Percentiles rank a stretch among this genome's conserved stretches.
Evolutionary conservation across 2,329 filamentous ascomycete species (phyloP).

Genomic region (Blastomyces gilchristii): DNA sequence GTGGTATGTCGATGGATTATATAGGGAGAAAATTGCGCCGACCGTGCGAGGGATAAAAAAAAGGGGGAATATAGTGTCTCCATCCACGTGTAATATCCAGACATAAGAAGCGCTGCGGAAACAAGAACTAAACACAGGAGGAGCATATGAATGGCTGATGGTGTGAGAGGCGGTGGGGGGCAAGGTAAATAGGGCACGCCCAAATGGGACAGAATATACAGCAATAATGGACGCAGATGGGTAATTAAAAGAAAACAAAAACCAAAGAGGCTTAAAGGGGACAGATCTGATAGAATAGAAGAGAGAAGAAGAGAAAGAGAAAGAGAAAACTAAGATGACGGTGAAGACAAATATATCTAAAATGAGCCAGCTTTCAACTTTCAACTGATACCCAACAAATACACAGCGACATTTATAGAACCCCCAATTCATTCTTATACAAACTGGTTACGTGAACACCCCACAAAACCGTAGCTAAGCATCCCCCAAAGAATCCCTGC

Average conservation of each 20-base stretch:
- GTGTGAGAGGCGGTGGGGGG: neutral
- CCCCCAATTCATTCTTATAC: neutral
- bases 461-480: neutral
- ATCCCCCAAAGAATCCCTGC: neutral
- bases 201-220: neutral
- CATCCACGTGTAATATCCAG: neutral
- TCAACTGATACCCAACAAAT: neutral
- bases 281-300: neutral
- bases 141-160: neutral
- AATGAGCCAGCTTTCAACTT: neutral
- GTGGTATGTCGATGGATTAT: neutral
- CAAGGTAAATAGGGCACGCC: neutral
- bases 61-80: constrained; percentile 8
- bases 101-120: neutral
- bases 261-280: neutral
- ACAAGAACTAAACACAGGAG: neutral
- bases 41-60: constrained; percentile 5
- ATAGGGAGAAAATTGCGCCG: neutral
- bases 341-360: neutral
- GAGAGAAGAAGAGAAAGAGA: neutral
- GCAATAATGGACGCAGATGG: neutral
- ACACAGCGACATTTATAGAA: neutral
- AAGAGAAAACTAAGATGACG: neutral
- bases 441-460: neutral
- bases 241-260: neutral